phyloP scores from a whole-genome alignment of 345 rosid species.

The Citrus maxima region DNA sequence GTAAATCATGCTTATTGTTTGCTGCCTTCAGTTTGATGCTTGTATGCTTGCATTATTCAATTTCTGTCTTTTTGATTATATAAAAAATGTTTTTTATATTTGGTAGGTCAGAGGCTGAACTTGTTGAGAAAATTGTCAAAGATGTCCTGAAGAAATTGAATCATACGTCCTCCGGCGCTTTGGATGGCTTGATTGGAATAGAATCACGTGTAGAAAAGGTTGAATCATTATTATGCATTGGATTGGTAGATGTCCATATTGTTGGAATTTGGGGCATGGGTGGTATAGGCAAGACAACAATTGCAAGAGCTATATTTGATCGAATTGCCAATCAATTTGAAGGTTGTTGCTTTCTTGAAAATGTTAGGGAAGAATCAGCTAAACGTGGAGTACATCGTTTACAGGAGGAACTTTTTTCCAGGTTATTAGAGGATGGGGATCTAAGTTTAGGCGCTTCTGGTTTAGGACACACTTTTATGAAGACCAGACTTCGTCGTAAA shows the following conservation, averaged over 20 bases:
- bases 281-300: background rate
- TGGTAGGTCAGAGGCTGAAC: constrained; percentile 5
- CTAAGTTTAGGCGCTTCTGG: background rate
- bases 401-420: background rate
- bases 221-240: background rate
- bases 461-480: background rate
- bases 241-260: constrained; percentile 1
- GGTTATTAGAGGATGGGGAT: background rate
- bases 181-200: constrained; percentile 8
- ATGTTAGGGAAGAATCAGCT: constrained; percentile 25
- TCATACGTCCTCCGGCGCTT: background rate
- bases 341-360: constrained; percentile 24
- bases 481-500: background rate
- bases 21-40: background rate
- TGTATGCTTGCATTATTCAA: background rate
- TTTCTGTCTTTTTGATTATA: background rate
- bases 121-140: background rate
- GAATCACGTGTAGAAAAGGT: background rate
- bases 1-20: background rate
- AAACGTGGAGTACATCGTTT: background rate
- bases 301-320: constrained; percentile 29
- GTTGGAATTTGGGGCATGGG: constrained; percentile 28
- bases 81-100: background rate
- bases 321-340: constrained; percentile 16
- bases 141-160: background rate